Percentiles rank a stretch among this genome's conserved stretches.
Evolutionary conservation across 768 basidiomycete species (phyloP).

Genomic region (Russula abietina): DNA sequence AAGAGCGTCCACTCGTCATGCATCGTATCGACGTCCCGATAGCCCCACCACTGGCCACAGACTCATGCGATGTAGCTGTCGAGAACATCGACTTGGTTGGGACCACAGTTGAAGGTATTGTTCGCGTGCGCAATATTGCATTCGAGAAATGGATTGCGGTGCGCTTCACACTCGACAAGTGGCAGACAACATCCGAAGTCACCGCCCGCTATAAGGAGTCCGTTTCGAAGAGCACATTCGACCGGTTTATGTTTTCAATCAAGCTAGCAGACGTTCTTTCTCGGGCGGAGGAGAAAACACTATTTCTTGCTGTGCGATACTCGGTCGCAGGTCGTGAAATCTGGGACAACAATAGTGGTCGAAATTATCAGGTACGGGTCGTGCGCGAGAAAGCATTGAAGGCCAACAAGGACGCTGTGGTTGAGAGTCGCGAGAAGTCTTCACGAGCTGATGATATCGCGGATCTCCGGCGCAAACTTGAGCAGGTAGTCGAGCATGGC

Average conservation of each 20-base stretch:
- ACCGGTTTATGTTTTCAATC: conserved; percentile 73
- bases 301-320: conserved; percentile 75
- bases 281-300: conserved; percentile 74
- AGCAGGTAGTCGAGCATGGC: conserved; percentile 47
- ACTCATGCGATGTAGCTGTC: conserved; percentile 44
- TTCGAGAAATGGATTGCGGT: conserved; percentile 84
- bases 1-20: conserved; percentile 45
- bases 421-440: not conserved
- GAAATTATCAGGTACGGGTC: conserved; percentile 77
- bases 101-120: conserved; percentile 57
- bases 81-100: conserved; percentile 50
- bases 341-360: conserved; percentile 86
- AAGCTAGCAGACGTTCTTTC: conserved; percentile 71
- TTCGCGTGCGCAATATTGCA: conserved; percentile 79
- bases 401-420: conserved; percentile 27
- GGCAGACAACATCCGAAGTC: conserved; percentile 96
- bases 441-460: conserved; percentile 41
- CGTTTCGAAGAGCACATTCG: conserved; percentile 39
- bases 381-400: conserved; percentile 31
- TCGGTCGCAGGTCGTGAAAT: conserved; percentile 64
- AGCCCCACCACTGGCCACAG: conserved; percentile 27
- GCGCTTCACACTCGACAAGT: conserved; percentile 88
- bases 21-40: conserved; percentile 62
- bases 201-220: conserved; percentile 62
- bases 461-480: conserved; percentile 60